A percentile compares a stretch with the other conserved stretches of the same genome.
phyloP scores from a whole-genome alignment of 176 grass and related monocot species.

The Oryza coarctata region DNA sequence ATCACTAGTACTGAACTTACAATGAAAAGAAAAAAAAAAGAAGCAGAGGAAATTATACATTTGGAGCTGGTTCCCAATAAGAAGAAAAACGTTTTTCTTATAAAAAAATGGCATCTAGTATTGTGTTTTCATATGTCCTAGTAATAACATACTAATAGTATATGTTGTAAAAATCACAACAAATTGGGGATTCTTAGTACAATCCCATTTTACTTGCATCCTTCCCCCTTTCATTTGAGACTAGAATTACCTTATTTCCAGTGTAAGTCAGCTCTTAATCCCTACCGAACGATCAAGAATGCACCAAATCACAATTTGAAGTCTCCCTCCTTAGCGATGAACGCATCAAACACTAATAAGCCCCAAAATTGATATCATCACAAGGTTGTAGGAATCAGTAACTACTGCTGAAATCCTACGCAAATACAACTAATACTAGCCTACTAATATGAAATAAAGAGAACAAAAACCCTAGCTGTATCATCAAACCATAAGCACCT shows the following conservation, averaged over 20 bases:
- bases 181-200: background rate
- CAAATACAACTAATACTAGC: background rate
- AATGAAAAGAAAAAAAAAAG: no score
- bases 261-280: background rate
- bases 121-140: background rate
- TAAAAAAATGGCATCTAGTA: background rate
- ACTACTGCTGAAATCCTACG: background rate
- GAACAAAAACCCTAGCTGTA: background rate
- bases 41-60: background rate
- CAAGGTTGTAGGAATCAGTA: background rate
- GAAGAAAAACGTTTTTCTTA: background rate
- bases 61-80: background rate
- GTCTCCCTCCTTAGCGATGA: background rate
- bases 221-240: background rate
- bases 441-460: background rate
- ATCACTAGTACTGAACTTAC: background rate
- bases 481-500: background rate
- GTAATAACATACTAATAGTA: background rate
- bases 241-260: background rate
- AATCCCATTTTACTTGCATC: background rate
- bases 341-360: background rate
- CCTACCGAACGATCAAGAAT: background rate
- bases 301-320: background rate
- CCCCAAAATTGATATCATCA: background rate
- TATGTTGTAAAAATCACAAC: background rate